phyloP scores from a whole-genome alignment of 176 grass and related monocot species.

The Phragmites australis region DNA sequence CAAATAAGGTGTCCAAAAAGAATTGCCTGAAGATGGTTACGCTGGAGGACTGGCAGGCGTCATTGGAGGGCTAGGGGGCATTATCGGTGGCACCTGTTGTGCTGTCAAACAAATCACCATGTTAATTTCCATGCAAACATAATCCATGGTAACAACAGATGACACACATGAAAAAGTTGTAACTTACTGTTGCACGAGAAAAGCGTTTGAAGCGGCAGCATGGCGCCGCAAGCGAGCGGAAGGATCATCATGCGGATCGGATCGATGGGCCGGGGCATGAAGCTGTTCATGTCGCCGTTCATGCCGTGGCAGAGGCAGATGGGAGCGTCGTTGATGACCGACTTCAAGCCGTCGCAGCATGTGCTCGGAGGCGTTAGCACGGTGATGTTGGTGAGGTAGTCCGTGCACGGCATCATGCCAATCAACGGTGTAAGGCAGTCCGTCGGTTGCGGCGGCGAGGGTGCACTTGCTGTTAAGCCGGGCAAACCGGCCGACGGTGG shows the following conservation, averaged over 20 bases:
- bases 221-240: constrained; percentile 10
- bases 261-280: constrained; percentile 25
- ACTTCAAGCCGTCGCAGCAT: constrained; percentile 41
- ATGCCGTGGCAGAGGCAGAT: constrained; percentile 49
- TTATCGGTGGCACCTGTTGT: background rate
- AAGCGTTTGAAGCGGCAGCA: background rate
- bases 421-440: constrained; percentile 30
- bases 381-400: constrained; percentile 43
- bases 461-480: background rate
- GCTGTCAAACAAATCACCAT: background rate
- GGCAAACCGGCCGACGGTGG: background rate
- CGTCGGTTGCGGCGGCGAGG: background rate
- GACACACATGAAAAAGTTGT: background rate
- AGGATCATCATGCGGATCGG: constrained; percentile 23
- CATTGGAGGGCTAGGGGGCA: background rate
- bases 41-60: background rate
- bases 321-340: constrained; percentile 15
- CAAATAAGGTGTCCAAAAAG: background rate
- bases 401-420: constrained; percentile 30
- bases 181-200: constrained; percentile 13
- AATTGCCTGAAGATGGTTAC: background rate
- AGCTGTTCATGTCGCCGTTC: constrained; percentile 32
- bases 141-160: background rate
- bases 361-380: background rate
- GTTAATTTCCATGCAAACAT: background rate